Evolutionary conservation across 805 yeast genomes (phyloP), one percentile per base, ranked within the genome.

Genomic region (Candida palmyrensis): DNA sequence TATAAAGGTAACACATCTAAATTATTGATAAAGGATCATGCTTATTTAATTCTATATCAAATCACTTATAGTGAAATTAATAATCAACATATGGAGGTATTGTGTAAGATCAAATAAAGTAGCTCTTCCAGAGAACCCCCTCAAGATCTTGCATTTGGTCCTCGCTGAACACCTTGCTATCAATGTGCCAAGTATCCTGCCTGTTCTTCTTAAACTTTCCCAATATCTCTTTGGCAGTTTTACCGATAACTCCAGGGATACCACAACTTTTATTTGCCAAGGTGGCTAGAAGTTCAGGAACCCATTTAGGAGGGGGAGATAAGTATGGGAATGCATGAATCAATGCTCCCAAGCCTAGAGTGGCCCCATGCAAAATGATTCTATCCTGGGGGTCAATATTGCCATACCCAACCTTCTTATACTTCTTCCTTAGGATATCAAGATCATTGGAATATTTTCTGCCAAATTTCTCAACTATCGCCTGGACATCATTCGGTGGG

Each of bases 101-200:
- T n/a, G n/a, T n/a, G n/a, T n/a, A n/a, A n/a, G n/a, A 21, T 11
- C 11, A 21, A 21, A 90, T 87, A 56, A 87, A 89, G 52, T 92
- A 90, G 52, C 95, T 85, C 54, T 84, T 82, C 84, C 95, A 82
- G 18, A 89, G 59, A 3, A 90, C 96, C 26, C 98, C 98, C 55
- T 90, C 98, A 28, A 90, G 62, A 52, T 87, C 96, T 50, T 87
- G 92, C 32, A 88, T 65, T 56, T 90, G 94, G 4, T 81, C 85
- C 30, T 71, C 75, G 6, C 79, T 76, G 54, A 90, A 92, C 10
- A 73, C 76, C 43, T 68, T 68, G 39, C 82, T 73, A 53, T 90
- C 98, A 38, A 87, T 75, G 48, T 85, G 95, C 98, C 98, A 90
- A 0, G 97, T 87, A 48, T 90, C 98, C 38, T 89, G 94, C 43